These are phyloP conservation scores for Scleroderma bovista DNA, from an alignment of 768 basidiomycete genomes.

Conservation along the genomic window DNA sequence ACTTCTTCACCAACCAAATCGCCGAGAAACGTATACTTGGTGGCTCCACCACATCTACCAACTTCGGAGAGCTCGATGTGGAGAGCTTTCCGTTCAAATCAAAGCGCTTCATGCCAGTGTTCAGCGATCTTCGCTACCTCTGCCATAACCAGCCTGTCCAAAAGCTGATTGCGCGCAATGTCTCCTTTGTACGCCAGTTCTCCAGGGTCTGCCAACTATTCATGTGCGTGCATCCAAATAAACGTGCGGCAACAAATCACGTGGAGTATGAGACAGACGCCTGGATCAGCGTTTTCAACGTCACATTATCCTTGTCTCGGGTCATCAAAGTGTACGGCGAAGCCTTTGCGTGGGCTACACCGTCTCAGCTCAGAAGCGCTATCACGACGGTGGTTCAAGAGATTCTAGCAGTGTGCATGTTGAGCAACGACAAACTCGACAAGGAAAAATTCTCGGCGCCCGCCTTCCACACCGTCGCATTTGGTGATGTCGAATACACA, in stretches of 20 bases:
- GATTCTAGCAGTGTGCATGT: constrained; percentile 65
- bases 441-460: constrained; percentile 56
- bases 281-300: constrained; percentile 96
- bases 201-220: constrained; percentile 81
- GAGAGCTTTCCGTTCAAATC: constrained; percentile 88
- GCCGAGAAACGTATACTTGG: constrained; percentile 58
- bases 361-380: constrained; percentile 57
- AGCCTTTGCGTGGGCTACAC: constrained; percentile 57
- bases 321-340: constrained; percentile 88
- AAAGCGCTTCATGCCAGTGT: constrained; percentile 94
- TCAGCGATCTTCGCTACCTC: constrained; percentile 83
- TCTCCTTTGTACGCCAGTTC: constrained; percentile 64
- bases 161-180: constrained; percentile 64
- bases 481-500: constrained; percentile 54
- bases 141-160: constrained; percentile 80
- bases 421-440: constrained; percentile 66
- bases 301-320: constrained; percentile 84
- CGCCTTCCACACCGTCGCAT: constrained; percentile 59
- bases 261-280: constrained; percentile 96
- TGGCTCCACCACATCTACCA: constrained; percentile 15
- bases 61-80: constrained; percentile 53
- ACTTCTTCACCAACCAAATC: constrained; percentile 93
- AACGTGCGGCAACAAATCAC: constrained; percentile 73
- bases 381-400: constrained; percentile 66
- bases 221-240: constrained; percentile 90